Percentiles rank a stretch among this genome's conserved stretches.
Conservation (phyloP, 169 alveolate genomes). For the Plasmodium chabaudi region DNA sequence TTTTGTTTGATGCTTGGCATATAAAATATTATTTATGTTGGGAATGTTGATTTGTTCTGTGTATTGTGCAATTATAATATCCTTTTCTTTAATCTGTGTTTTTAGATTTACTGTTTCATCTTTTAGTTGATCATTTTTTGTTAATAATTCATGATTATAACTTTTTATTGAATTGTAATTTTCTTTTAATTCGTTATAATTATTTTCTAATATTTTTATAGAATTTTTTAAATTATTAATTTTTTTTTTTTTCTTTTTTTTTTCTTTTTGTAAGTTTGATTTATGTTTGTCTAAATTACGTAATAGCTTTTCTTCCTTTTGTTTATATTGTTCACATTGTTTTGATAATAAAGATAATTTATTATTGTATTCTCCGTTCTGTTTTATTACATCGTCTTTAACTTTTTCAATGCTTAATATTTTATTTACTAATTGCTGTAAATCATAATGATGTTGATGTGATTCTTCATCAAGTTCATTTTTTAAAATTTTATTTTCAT, state of each 20-base stretch:
- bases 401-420: constrained; percentile 24
- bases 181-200: constrained; percentile 17
- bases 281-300: background rate
- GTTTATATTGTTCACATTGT: constrained; percentile 33
- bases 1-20: no score
- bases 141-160: constrained; percentile 10
- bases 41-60: constrained; percentile 1
- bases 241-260: constrained; percentile 66
- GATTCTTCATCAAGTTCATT: constrained; percentile 75
- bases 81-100: constrained; percentile 7
- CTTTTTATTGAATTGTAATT: constrained; percentile 6
- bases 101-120: constrained; percentile 13
- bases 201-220: constrained; percentile 16
- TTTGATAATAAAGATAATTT: background rate
- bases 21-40: no score
- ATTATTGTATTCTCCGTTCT: constrained; percentile 43
- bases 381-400: constrained; percentile 2
- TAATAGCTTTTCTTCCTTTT: constrained; percentile 14
- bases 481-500: constrained; percentile 57
- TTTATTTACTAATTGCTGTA: constrained; percentile 62
- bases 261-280: constrained; percentile 41
- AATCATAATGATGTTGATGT: constrained; percentile 70
- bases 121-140: constrained; percentile 7
- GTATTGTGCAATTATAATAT: background rate
- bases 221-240: constrained; percentile 32